phyloP scores from a whole-genome alignment of 169 alveolate genomes.

The Plasmodium fragile region DNA sequence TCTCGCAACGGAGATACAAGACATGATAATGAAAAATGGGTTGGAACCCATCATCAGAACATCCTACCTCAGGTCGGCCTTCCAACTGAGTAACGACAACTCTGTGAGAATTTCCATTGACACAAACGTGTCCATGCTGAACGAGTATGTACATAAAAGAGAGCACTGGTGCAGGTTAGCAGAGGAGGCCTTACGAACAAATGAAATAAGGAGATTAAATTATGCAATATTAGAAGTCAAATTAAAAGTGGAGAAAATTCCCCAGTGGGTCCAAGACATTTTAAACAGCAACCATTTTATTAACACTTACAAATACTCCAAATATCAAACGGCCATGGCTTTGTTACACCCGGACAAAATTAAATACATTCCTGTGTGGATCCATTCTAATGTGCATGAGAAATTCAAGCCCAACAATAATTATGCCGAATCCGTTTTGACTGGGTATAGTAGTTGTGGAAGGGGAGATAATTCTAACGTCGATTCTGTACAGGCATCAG shows the following conservation, averaged over 20 bases:
- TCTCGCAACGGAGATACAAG: constrained; percentile 81
- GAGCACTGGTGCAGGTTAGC: constrained; percentile 87
- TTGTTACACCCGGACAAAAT: constrained; percentile 80
- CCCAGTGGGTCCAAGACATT: constrained; percentile 80
- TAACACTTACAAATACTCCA: constrained; percentile 81
- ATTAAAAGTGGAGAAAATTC: constrained; percentile 79
- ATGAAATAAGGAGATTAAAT: constrained; percentile 79
- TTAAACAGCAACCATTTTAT: constrained; percentile 78
- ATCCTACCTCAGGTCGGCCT: constrained; percentile 86
- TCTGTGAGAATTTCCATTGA: constrained; percentile 85
- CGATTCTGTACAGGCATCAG: not conserved
- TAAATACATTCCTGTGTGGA: constrained; percentile 80
- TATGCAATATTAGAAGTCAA: constrained; percentile 83
- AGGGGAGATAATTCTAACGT: not conserved
- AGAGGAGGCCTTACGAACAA: constrained; percentile 84
- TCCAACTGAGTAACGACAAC: constrained; percentile 81
- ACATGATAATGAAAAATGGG: constrained; percentile 67
- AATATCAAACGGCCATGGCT: constrained; percentile 86
- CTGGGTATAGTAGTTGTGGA: not conserved
- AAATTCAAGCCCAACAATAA: constrained; percentile 53
- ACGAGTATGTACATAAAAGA: constrained; percentile 68
- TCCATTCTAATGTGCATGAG: constrained; percentile 66
- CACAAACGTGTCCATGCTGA: constrained; percentile 85
- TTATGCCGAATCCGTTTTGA: not conserved
- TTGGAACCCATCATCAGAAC: constrained; percentile 87